Percentiles rank a stretch among this genome's conserved stretches.
phyloP scores from a whole-genome alignment of 352 stramenopile genomes.

The Plasmopara muralis region DNA sequence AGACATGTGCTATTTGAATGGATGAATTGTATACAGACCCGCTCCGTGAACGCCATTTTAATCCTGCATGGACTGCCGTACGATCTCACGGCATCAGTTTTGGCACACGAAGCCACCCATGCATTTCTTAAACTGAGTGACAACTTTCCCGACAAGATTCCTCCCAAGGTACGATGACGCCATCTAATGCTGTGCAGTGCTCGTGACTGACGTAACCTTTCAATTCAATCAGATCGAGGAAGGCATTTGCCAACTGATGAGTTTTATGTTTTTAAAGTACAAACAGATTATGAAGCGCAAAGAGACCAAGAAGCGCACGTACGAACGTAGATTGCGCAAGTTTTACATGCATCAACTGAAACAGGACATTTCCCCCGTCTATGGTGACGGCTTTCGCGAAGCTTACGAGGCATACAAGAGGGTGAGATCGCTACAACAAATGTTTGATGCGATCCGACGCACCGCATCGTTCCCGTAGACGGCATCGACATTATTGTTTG shows the following conservation, averaged over 20 bases:
- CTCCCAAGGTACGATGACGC: slow-evolving; percentile 26
- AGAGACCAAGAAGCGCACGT: slow-evolving; percentile 29
- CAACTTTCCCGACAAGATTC: slow-evolving; percentile 49
- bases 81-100: slow-evolving; percentile 59
- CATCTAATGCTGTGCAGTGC: neutral
- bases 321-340: slow-evolving; percentile 40
- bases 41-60: slow-evolving; percentile 63
- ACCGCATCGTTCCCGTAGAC: slow-evolving; percentile 36
- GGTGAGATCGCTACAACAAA: slow-evolving; percentile 52
- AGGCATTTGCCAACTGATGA: slow-evolving; percentile 72
- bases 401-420: slow-evolving; percentile 57
- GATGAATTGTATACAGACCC: slow-evolving; percentile 36
- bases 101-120: slow-evolving; percentile 73
- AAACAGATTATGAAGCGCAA: slow-evolving; percentile 46
- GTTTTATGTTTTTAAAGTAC: slow-evolving; percentile 71
- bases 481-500: neutral
- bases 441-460: slow-evolving; percentile 57
- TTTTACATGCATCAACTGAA: slow-evolving; percentile 65
- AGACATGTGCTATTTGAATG: neutral
- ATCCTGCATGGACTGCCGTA: slow-evolving; percentile 68
- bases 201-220: slow-evolving; percentile 6
- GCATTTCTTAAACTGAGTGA: slow-evolving; percentile 67
- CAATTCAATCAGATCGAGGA: slow-evolving; percentile 31
- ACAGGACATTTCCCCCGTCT: slow-evolving; percentile 47
- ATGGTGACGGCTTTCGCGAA: slow-evolving; percentile 61